Base-by-base conservation (phyloP, 441 rosid genomes). In the Populus trichocarpa region DNA sequence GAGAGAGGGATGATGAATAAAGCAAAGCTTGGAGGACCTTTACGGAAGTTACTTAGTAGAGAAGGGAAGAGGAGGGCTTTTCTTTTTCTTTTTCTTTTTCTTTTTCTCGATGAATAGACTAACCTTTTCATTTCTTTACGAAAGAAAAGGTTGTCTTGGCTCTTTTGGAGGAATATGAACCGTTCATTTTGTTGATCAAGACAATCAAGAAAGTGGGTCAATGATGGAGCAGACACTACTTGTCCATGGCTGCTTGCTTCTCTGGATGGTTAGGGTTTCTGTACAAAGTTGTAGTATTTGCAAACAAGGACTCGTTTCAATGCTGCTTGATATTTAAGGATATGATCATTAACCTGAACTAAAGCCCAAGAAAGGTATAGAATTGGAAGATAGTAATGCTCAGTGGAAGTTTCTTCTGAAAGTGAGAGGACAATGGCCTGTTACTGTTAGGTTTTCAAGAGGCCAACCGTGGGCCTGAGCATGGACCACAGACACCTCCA, bases 181-280 rank as follows among this genome's bases (percentile, higher is more conserved):
- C 84, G 81, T 75, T 57, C 23, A 68, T 20, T 64, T 35, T 4
- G 22, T 68, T 75, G 69, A 80, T 59, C n/a, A 25, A 12, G 73
- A 61, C 16, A 73, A 72, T 76, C 77, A 16, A 3, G 38, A 70
- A 9, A 3, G 16, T 1, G 20, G 69, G 46, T 32, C 33, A 79
- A 20, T 5, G 35, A 9, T 23, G 9, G 20, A 38, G 12, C 28
- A 5, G 26, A 8, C 13, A 63, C 63, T 20, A 14, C 7, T 71
- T 33, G 73, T 18, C 66, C 25, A 46, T 46, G 75, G 67, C 59
- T 53, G 76, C 67, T 16, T 53, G 76, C 67, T 16, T 2, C 4
- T 14, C 20, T 75, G 75, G 23, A 32, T 65, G 78, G 75, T 33
- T 74, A 70, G 82, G 78, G 75, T 42, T 74, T 35, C 53, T 6